Evolutionary conservation across 2,329 filamentous ascomycete genomes (phyloP).

Genomic region (Uncinocarpus reesii): DNA sequence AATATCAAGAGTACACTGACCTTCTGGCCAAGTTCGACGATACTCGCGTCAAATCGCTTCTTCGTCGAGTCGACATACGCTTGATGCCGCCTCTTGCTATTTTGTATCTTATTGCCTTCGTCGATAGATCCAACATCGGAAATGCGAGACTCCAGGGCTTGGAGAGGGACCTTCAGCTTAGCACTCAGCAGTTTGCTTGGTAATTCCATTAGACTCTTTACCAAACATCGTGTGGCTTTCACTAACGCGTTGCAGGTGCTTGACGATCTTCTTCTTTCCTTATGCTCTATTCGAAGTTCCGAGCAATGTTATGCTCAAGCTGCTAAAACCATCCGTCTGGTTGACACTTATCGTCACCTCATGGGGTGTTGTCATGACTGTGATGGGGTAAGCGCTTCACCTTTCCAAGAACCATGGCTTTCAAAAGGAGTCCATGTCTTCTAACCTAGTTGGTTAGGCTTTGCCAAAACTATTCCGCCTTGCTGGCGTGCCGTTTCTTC

Average conservation of each 20-base stretch:
- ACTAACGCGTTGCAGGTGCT: not conserved
- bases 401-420: not conserved
- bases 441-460: constrained; percentile 17
- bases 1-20: constrained; percentile 6
- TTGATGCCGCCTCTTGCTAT: constrained; percentile 7
- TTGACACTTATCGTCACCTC: constrained; percentile 34
- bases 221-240: too few species aligned
- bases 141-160: constrained; percentile 39
- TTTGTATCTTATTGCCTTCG: constrained; percentile 11
- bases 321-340: constrained; percentile 32
- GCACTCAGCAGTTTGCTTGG: constrained; percentile 3
- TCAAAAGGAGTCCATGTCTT: not conserved
- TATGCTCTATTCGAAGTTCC: constrained; percentile 40
- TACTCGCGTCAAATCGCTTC: constrained; percentile 3
- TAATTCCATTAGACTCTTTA: too few species aligned
- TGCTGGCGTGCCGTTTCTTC: constrained; percentile 51
- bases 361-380: constrained; percentile 20
- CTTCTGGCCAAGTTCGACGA: constrained; percentile 2
- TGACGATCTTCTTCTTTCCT: constrained; percentile 32
- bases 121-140: constrained; percentile 27
- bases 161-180: constrained; percentile 28
- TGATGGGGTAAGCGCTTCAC: constrained; percentile 4
- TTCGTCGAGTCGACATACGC: constrained; percentile 8
- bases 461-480: constrained; percentile 39
- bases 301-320: constrained; percentile 38